Conservation (phyloP, 805 yeast species). For the Schizosaccharomyces lindneri region DNA sequence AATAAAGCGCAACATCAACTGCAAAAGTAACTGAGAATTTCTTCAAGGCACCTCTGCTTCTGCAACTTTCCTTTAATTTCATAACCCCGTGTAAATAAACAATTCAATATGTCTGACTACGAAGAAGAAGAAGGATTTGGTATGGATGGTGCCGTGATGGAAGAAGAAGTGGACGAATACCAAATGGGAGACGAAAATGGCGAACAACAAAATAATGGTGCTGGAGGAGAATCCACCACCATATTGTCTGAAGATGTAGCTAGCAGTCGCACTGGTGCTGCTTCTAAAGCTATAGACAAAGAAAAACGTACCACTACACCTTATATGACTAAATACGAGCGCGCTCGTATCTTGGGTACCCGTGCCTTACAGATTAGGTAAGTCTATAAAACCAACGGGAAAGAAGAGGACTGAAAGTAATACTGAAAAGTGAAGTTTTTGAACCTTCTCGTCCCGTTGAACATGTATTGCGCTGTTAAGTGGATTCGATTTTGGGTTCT, state of each 20-base stretch:
- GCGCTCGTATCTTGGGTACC: conserved; percentile 93
- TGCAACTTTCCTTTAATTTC: not conserved
- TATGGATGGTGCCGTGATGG: not conserved
- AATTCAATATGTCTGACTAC: not conserved
- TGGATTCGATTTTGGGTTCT: no score
- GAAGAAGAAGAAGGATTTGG: not conserved
- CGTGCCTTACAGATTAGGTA: conserved; percentile 69
- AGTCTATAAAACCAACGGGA: not conserved
- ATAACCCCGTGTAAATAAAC: not conserved
- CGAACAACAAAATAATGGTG: not conserved
- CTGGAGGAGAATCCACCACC: not conserved
- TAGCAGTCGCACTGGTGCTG: conserved; percentile 15
- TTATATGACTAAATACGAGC: conserved; percentile 94
- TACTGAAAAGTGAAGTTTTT: not conserved
- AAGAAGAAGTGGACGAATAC: not conserved
- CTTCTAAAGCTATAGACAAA: conserved; percentile 64
- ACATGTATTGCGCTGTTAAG: not conserved
- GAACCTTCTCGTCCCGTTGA: not conserved
- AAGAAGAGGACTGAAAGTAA: not conserved
- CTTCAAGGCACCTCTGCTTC: not conserved
- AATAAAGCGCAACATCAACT: no score
- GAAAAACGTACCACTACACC: conserved; percentile 88
- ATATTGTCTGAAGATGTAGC: conserved; percentile 21
- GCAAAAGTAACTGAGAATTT: not conserved
- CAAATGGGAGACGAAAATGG: not conserved